Conservation (phyloP, 148 eudicot genomes). For the Amaranthus cruentus region DNA sequence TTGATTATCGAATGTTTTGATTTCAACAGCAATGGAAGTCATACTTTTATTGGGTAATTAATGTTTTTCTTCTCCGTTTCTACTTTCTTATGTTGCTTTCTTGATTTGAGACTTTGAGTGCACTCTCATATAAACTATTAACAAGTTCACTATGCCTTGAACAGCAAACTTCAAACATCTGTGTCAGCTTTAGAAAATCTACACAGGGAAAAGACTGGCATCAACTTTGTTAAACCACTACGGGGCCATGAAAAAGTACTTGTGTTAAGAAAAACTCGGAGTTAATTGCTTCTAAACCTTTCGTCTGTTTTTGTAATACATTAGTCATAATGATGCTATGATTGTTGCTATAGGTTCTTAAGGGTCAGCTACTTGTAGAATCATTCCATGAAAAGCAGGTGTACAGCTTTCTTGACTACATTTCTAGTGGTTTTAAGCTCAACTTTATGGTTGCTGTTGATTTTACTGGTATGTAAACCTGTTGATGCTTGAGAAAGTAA, state of each 20-base stretch:
- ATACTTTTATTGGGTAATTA: constrained; percentile 69
- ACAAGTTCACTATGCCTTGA: constrained; percentile 12
- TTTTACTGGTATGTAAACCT: constrained; percentile 62
- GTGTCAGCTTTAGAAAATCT: constrained; percentile 58
- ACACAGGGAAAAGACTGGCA: constrained; percentile 47
- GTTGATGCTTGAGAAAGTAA: neutral
- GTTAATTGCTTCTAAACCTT: neutral
- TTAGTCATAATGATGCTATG: constrained; percentile 2
- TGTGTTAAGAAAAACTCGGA: neutral
- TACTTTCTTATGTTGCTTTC: neutral
- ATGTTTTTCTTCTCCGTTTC: neutral
- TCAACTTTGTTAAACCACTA: constrained; percentile 51
- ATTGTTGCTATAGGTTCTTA: constrained; percentile 49
- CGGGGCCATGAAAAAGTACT: constrained; percentile 66
- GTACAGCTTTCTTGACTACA: constrained; percentile 82
- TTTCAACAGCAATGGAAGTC: constrained; percentile 72
- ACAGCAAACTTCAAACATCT: constrained; percentile 77
- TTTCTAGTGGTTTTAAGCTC: constrained; percentile 87
- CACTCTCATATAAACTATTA: neutral
- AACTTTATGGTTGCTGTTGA: constrained; percentile 73
- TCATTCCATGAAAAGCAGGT: constrained; percentile 54
- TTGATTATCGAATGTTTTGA: constrained; percentile 84
- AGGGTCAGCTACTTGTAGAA: constrained; percentile 79
- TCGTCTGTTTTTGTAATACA: neutral
- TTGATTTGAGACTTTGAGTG: neutral